Base-by-base conservation (phyloP, 2,329 filamentous ascomycete species). In the Colletotrichum tanaceti region DNA sequence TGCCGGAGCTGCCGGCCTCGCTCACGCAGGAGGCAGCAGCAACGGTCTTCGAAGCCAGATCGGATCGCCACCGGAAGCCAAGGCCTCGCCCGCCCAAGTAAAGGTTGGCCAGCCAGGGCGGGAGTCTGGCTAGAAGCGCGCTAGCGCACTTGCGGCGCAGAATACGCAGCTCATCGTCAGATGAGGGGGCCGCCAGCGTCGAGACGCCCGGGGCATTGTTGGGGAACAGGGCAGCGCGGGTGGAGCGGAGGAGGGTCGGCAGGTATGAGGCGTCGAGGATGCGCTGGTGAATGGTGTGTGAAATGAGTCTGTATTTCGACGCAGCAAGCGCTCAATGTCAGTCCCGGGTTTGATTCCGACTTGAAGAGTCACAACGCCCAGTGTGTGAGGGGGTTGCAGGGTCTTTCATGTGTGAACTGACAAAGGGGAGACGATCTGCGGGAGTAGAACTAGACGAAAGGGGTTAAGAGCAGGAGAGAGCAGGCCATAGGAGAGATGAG, bases 161-260 rank as follows among this genome's bases (percentile, higher is more conserved):
- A 73, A 85, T 84, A 59, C 82, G 82, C 72, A 89, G 82, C 74
- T 89, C 86, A 73, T 87, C 83, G 63, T 89, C 84, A 71, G 86
- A 86, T 57, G 84, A 84, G 68, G 90, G 89, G 59, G 90, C 85
- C 60, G 85, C 80, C 72, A 90, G 81, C 68, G 86, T 85, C 73
- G 89, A 83, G 72, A 88, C 86, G 68, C 90, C 91, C 70, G 91
- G 90, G 74, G 88, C 85, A 79, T 97, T 97, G 80, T 93, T 91
- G 73, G 96, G 95, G 78, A 98, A 98, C 64, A 98, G 83, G 70
- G 92, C 88, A 74, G 87, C 89, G 77, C 96, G 92, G 75, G 92
- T 85, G 73, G 89, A 87, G 77, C 89, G 88, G 74, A 95, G 86
- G 73, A 93, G 79, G 76, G 84, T 84, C 77, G 92, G 89, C 64